Conservation (phyloP, 164 flowering plant genomes). For the Macadamia integrifolia region DNA sequence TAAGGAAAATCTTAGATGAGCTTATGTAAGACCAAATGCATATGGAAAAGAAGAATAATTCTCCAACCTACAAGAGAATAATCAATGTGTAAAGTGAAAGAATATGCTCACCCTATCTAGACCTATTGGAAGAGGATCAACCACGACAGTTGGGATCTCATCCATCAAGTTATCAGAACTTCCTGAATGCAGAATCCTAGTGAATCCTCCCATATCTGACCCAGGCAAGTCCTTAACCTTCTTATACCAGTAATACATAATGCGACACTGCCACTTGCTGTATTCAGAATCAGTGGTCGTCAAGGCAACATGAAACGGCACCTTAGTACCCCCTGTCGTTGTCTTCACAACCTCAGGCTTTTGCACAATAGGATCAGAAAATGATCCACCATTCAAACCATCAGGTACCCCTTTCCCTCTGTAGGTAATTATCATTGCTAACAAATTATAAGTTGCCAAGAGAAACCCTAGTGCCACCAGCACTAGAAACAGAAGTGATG, state of each 20-base stretch:
- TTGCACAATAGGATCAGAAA: slow-evolving; percentile 47
- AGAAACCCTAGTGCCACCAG: slow-evolving; percentile 45
- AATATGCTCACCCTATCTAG: slow-evolving; percentile 64
- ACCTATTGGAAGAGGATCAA: slow-evolving; percentile 89
- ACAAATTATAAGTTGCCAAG: slow-evolving; percentile 59
- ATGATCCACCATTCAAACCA: slow-evolving; percentile 9
- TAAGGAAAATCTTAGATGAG: not conserved
- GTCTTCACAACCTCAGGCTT: slow-evolving; percentile 47
- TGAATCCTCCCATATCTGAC: slow-evolving; percentile 92
- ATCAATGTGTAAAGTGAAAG: not conserved
- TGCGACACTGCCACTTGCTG: slow-evolving; percentile 92
- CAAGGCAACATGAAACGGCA: slow-evolving; percentile 70
- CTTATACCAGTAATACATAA: slow-evolving; percentile 95
- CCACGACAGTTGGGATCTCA: slow-evolving; percentile 89
- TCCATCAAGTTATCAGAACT: slow-evolving; percentile 75
- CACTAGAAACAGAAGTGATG: slow-evolving; percentile 37
- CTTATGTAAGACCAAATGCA: not conserved
- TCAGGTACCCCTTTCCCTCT: slow-evolving; percentile 21
- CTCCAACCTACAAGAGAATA: too few relatives aligned
- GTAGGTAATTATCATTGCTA: slow-evolving; percentile 38
- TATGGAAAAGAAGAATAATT: not conserved
- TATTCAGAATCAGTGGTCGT: slow-evolving; percentile 87
- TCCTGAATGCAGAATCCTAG: slow-evolving; percentile 89
- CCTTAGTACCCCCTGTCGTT: slow-evolving; percentile 15
- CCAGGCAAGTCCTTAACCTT: slow-evolving; percentile 69